Conservation (phyloP, 2,329 filamentous ascomycete species). For the Penicillium sp. region DNA sequence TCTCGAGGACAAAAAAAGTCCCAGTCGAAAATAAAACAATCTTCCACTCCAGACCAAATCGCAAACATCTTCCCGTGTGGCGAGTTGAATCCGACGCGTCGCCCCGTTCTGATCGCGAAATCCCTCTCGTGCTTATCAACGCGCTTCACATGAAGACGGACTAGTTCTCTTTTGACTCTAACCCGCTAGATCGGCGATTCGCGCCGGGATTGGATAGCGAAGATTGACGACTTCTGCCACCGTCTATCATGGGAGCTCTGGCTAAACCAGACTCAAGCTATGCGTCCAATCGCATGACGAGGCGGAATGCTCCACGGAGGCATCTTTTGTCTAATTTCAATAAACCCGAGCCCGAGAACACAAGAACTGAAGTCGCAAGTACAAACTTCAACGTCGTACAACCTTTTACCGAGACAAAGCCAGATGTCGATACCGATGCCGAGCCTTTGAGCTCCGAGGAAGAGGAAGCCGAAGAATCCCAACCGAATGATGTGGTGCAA, state of each 20-base stretch:
- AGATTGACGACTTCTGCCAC: neutral
- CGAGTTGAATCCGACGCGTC: neutral
- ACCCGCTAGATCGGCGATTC: neutral
- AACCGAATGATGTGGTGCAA: neutral
- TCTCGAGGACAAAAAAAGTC: neutral
- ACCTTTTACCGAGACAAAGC: neutral
- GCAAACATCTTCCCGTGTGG: neutral
- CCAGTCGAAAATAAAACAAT: neutral
- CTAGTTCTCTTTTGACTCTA: neutral
- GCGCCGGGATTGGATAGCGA: neutral
- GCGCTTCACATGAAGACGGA: neutral
- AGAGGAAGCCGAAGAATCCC: slow-evolving; percentile 6
- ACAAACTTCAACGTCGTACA: neutral
- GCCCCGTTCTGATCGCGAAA: neutral
- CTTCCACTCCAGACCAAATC: neutral
- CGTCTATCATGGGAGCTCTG: slow-evolving; percentile 20
- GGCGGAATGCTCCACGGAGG: slow-evolving; percentile 10
- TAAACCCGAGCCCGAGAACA: slow-evolving; percentile 9
- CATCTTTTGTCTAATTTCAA: slow-evolving; percentile 30
- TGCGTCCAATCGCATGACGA: slow-evolving; percentile 26
- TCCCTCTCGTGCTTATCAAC: neutral
- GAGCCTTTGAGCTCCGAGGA: slow-evolving; percentile 2
- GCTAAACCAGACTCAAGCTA: slow-evolving; percentile 30
- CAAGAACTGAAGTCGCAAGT: too few relatives aligned
- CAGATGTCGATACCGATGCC: slow-evolving; percentile 1